Conservation (phyloP, 2,329 filamentous ascomycete species). For the Nannizzia gypsea region DNA sequence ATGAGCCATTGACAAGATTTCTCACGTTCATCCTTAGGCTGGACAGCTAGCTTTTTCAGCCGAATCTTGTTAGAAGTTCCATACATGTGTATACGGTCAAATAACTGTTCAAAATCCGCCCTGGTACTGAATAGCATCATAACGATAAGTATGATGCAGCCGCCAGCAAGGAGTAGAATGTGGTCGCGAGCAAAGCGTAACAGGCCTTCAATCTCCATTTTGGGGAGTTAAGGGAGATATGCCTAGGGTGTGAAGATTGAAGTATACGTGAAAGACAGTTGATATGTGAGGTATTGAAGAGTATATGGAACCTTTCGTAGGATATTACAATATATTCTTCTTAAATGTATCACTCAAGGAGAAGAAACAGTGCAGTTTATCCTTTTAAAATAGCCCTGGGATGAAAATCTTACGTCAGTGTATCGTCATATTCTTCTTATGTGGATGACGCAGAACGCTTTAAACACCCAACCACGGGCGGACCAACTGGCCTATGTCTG, state of each 20-base stretch:
- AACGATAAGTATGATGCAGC: neutral
- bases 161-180: neutral
- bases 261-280: neutral
- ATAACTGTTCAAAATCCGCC: neutral
- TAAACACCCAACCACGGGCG: neutral
- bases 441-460: neutral
- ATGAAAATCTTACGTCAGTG: neutral
- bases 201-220: neutral
- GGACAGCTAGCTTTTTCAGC: neutral
- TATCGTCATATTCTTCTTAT: neutral
- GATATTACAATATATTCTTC: neutral
- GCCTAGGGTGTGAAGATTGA: neutral
- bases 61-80: constrained; percentile 3
- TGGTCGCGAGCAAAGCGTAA: neutral
- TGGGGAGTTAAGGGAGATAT: neutral
- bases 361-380: neutral
- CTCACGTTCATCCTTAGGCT: neutral
- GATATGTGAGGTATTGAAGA: neutral
- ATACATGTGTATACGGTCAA: constrained; percentile 2
- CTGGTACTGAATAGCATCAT: neutral
- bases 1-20: neutral
- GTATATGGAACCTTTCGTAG: neutral
- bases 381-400: neutral
- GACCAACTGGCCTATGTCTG: neutral
- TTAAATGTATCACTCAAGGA: neutral